Percentiles rank a stretch among this genome's conserved stretches.
Evolutionary conservation across 441 rosid genomes (phyloP).

Genomic region (Adansonia grandidieri): DNA sequence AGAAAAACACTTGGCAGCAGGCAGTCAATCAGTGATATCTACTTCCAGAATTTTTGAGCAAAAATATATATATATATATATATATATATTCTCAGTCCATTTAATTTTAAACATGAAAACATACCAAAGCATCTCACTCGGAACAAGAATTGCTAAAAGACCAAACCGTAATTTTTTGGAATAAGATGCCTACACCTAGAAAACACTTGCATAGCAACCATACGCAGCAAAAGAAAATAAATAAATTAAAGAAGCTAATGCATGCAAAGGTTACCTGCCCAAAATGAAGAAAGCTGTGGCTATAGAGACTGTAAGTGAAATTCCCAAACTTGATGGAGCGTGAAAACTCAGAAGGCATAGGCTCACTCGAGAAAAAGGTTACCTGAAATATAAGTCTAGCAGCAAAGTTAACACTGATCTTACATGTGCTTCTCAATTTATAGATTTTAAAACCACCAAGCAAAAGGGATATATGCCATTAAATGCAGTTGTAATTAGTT

Average conservation of each 20-base stretch:
- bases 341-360: constrained; percentile 65
- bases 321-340: constrained; percentile 60
- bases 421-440: neutral
- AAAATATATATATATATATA: neutral
- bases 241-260: neutral
- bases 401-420: constrained; percentile 11
- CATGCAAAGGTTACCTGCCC: constrained; percentile 65
- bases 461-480: neutral
- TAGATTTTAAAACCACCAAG: neutral
- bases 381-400: constrained; percentile 51
- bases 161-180: neutral
- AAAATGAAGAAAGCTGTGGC: constrained; percentile 86
- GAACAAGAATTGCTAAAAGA: neutral
- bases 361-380: constrained; percentile 72
- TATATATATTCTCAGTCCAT: neutral
- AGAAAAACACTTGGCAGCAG: constrained; percentile 8
- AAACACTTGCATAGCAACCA: neutral
- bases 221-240: neutral
- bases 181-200: constrained; percentile 5
- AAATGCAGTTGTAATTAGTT: constrained; percentile 1
- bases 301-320: constrained; percentile 70
- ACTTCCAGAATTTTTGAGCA: neutral
- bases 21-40: neutral
- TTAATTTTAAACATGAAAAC: neutral
- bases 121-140: neutral